Base-by-base conservation (phyloP, 495 filamentous ascomycete genomes). In the Emericellopsis terricola region DNA sequence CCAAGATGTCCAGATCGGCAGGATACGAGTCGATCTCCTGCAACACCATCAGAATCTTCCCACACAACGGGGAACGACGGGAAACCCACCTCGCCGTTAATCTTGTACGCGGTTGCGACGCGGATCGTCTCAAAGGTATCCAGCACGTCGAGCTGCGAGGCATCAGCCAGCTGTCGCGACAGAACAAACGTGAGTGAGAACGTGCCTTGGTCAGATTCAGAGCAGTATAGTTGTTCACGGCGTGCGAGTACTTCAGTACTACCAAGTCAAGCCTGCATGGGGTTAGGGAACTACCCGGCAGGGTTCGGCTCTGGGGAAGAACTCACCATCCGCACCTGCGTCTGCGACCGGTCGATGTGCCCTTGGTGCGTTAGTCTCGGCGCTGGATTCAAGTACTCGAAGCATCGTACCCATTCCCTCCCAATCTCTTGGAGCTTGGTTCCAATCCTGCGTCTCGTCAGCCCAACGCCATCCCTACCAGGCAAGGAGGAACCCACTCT, bases 121-220 rank as follows among this genome's bases (percentile, higher is more conserved):
- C 81, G 73, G 58, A 94, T 73, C 48, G 77, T 73, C 19, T 73
- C 61, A 51, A 93, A 83, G 28, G 70, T 73, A 49, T 93, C 85
- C 8, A 94, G 69, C 14, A 94, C 65, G 50, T 91, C 82, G 37
- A 91, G 75, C 36, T 55, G 41, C 39, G 2, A 33, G 21, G 6
- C 34, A 33, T n/a, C 10, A 32, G 34, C 24, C 27, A 15, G 16
- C 19, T 27, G 28, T 28, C 29, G 29, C 29, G 20, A 27, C 3
- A 20, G 4, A 1, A 36, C 14, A 8, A n/a, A 19, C 3, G 7
- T 10, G 34, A 14, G 6, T 13, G 10, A 27, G 27, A 3, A 32
- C 31, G 3, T 35, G 37, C 36, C 26, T 86, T 94, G 39, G 84
- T 94, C 24, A 94, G 57, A 64, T 93, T 92, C 30, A 91, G 55